Percentiles rank a stretch among this genome's conserved stretches.
These are phyloP conservation scores for Arachis stenosperma DNA, from an alignment of 306 rosid genomes.

Conservation along the genomic window DNA sequence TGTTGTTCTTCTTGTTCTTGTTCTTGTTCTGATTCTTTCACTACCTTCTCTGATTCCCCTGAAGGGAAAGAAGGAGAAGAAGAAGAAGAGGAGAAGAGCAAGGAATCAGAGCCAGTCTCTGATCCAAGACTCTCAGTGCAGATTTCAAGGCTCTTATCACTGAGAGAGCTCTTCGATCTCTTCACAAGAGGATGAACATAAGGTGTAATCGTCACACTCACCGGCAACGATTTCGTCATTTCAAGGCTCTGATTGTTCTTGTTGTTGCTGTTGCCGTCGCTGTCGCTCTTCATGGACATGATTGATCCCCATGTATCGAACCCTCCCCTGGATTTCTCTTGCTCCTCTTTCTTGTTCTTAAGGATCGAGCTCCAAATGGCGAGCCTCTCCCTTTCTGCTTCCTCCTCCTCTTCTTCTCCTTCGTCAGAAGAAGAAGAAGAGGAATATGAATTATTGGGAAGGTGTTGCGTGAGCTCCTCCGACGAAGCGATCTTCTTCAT, in stretches of 20 bases:
- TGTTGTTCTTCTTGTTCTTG: not conserved
- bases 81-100: conserved; percentile 42
- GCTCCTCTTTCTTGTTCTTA: conserved; percentile 40
- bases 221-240: conserved; percentile 43
- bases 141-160: conserved; percentile 67
- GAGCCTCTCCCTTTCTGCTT: conserved; percentile 44
- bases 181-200: conserved; percentile 85
- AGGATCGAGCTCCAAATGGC: conserved; percentile 60
- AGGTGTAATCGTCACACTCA: conserved; percentile 34
- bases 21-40: conserved; percentile 33
- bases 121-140: conserved; percentile 96
- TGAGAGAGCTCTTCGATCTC: conserved; percentile 58
- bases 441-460: conserved; percentile 11
- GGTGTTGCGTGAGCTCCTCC: conserved; percentile 29
- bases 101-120: conserved; percentile 84
- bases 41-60: conserved; percentile 36
- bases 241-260: conserved; percentile 23
- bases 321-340: conserved; percentile 33
- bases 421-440: conserved; percentile 35
- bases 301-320: conserved; percentile 66
- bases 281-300: conserved; percentile 42
- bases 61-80: conserved; percentile 55
- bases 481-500: conserved; percentile 65
- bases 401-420: conserved; percentile 34
- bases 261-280: not conserved